Conservation (phyloP, 305 asterid species). For the Fraxinus dipetala region DNA sequence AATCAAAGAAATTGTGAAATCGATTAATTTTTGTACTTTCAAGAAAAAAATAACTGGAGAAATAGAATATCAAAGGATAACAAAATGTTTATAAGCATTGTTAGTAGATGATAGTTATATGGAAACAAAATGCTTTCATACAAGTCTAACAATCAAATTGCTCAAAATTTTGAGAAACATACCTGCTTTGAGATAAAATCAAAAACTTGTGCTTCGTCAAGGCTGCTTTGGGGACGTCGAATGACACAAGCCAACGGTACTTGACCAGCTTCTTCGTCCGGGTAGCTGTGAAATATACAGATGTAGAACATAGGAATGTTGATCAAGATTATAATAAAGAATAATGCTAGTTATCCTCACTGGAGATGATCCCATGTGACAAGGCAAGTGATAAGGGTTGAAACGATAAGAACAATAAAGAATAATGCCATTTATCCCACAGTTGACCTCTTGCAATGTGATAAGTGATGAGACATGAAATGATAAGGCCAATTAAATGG, state of each 20-base stretch:
- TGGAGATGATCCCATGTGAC: background rate
- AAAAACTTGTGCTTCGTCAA: slow-evolving; percentile 34
- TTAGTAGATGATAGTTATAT: background rate
- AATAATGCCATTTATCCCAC: background rate
- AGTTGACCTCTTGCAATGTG: background rate
- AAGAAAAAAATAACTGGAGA: background rate
- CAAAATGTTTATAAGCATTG: background rate
- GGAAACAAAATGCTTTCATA: background rate
- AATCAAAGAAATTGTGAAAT: background rate
- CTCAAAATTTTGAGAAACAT: background rate
- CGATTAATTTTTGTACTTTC: background rate
- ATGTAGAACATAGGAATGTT: background rate
- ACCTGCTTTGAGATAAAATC: slow-evolving; percentile 51
- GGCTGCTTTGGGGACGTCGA: slow-evolving; percentile 31
- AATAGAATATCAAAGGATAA: no score
- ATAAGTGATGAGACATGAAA: background rate
- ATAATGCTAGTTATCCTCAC: background rate
- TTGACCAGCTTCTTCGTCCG: slow-evolving; percentile 58
- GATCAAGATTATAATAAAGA: background rate
- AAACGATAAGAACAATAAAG: background rate
- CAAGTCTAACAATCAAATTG: background rate
- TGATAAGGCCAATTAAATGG: background rate
- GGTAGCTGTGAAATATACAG: slow-evolving; percentile 31
- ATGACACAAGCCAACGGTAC: slow-evolving; percentile 59
- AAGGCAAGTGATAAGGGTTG: background rate